A percentile compares a stretch with the other conserved stretches of the same genome.
Conservation (phyloP, 768 basidiomycete genomes). For the Dendrothele bispora region DNA sequence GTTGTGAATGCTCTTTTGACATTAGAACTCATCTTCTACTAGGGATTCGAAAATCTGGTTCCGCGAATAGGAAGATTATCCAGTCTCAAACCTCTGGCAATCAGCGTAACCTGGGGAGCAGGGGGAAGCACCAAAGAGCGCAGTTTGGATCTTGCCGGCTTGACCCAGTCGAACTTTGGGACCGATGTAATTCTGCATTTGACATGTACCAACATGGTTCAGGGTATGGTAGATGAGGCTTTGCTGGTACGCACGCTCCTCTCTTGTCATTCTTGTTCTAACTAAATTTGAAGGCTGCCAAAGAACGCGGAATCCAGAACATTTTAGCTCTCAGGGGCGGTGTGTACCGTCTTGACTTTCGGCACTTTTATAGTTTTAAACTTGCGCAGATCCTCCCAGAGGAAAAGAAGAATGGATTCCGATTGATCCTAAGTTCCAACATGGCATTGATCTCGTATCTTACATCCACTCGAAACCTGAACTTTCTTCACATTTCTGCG, state of each 20-base stretch:
- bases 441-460: slow-evolving; percentile 85
- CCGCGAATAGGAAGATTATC: slow-evolving; percentile 83
- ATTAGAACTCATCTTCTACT: slow-evolving; percentile 12
- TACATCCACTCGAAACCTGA: slow-evolving; percentile 82
- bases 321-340: slow-evolving; percentile 93
- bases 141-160: slow-evolving; percentile 81
- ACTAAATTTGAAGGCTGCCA: slow-evolving; percentile 57
- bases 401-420: slow-evolving; percentile 94
- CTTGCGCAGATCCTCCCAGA: slow-evolving; percentile 77
- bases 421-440: slow-evolving; percentile 77
- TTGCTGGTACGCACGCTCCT: slow-evolving; percentile 57
- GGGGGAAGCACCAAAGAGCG: slow-evolving; percentile 90
- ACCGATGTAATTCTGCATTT: slow-evolving; percentile 91
- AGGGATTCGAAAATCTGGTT: slow-evolving; percentile 92
- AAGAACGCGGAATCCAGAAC: slow-evolving; percentile 80
- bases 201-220: slow-evolving; percentile 96
- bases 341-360: slow-evolving; percentile 28
- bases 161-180: slow-evolving; percentile 71
- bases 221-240: slow-evolving; percentile 84
- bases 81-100: slow-evolving; percentile 74
- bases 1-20: slow-evolving; percentile 8
- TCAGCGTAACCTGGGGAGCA: slow-evolving; percentile 97
- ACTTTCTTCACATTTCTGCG: slow-evolving; percentile 82
- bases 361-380: neutral
- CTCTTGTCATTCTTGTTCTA: slow-evolving; percentile 2